Evolutionary conservation across 345 rosid species (phyloP).

Genomic region (Eucalyptus pauciflora): DNA sequence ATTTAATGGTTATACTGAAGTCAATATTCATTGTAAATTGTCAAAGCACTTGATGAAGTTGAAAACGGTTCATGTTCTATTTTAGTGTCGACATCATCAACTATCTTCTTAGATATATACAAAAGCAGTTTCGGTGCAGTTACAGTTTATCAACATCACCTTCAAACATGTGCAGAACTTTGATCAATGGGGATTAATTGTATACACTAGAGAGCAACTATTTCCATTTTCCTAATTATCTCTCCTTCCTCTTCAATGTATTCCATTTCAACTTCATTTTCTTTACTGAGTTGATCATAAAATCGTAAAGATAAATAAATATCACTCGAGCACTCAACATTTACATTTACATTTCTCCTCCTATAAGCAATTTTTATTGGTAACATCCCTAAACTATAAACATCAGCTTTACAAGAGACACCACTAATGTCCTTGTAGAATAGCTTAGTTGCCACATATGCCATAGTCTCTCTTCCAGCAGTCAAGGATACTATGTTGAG

Average conservation of each 20-base stretch:
- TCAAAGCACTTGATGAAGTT: neutral
- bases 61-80: neutral
- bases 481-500: neutral
- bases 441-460: neutral
- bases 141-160: neutral
- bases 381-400: too few species aligned
- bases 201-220: neutral
- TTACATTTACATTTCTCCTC: neutral
- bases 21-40: neutral
- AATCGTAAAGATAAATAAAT: neutral
- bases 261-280: neutral
- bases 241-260: neutral
- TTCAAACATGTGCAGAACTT: neutral
- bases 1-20: neutral
- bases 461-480: neutral
- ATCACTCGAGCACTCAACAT: neutral
- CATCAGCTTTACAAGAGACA: neutral
- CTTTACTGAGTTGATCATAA: neutral
- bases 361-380: neutral
- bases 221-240: neutral
- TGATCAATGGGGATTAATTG: neutral
- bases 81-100: neutral
- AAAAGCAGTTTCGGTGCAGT: neutral
- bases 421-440: neutral
- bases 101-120: neutral